Base-by-base conservation (phyloP, 805 yeast species). In the Monosporozyma siamensis region DNA sequence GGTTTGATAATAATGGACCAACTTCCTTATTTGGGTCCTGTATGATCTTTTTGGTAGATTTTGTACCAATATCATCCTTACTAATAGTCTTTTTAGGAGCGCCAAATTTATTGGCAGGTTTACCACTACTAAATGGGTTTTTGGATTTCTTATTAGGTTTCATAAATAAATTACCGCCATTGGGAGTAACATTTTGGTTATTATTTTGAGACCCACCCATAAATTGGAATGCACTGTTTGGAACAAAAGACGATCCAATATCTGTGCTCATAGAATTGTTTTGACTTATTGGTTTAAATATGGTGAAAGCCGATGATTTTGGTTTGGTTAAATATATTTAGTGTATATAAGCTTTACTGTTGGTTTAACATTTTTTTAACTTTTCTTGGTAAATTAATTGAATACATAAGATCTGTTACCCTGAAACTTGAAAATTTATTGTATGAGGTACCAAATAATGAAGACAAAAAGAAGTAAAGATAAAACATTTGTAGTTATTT, bases 1-100 rank as follows among this genome's bases (percentile, higher is more conserved):
- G 64, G 26, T 52, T 30, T 9, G 44, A 17, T 1, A 44, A 3
- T 15, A 66, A 44, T 1, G 56, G 47, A 2, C 68, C 68, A 9
- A 61, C 10, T 5, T 44, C 15, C 10, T 18, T 18, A 7, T 35
- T 18, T 15, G 45, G 20, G n/a, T n/a, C n/a, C n/a, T n/a, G n/a
- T n/a, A n/a, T n/a, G n/a, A n/a, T n/a, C n/a, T n/a, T n/a, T n/a
- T n/a, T n/a, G n/a, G n/a, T n/a, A n/a, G n/a, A n/a, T n/a, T n/a
- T 15, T 23, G 34, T 38, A 14, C 40, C 38, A 12, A 22, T 9
- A n/a, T n/a, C n/a, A n/a, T n/a, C n/a, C n/a, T n/a, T n/a, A n/a
- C n/a, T n/a, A n/a, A n/a, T n/a, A n/a, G n/a, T n/a, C n/a, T n/a
- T n/a, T n/a, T n/a, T n/a, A n/a, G n/a, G n/a, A n/a, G n/a, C n/a